Conservation (phyloP, 352 stramenopile species). For the Phytophthora aleatoria region DNA sequence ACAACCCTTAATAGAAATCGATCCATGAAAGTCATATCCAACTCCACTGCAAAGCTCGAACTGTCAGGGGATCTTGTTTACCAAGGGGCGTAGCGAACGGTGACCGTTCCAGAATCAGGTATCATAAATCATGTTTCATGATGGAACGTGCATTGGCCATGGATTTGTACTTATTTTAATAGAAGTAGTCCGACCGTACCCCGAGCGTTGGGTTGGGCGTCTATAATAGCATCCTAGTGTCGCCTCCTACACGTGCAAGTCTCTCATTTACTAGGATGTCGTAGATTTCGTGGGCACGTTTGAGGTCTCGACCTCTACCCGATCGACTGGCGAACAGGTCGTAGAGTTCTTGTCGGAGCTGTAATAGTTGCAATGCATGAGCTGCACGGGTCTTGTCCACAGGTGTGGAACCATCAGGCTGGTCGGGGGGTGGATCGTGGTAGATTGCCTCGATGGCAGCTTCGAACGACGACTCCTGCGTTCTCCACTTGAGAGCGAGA, state of each 20-base stretch:
- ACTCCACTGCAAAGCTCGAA: no score
- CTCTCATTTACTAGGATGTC: constrained; percentile 40
- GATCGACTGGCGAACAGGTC: constrained; percentile 48
- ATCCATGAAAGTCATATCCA: constrained; percentile 5
- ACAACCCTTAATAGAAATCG: constrained; percentile 6
- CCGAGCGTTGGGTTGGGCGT: constrained; percentile 5
- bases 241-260: constrained; percentile 22
- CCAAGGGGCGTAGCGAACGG: constrained; percentile 5
- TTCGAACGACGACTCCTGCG: constrained; percentile 58
- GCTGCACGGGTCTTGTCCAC: constrained; percentile 22
- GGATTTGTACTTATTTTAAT: background rate
- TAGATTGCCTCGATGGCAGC: constrained; percentile 54
- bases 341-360: constrained; percentile 60
- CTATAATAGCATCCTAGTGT: constrained; percentile 11
- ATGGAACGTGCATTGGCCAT: constrained; percentile 15
- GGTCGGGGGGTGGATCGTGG: constrained; percentile 5
- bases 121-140: constrained; percentile 7
- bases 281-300: constrained; percentile 42
- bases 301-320: constrained; percentile 30
- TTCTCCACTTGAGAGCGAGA: constrained; percentile 62
- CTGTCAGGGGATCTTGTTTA: constrained; percentile 9
- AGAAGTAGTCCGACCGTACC: background rate
- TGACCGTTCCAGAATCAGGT: constrained; percentile 19
- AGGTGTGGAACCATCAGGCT: background rate
- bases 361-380: constrained; percentile 43